Base-by-base conservation (phyloP, 805 yeast genomes). In the Teunomyces pallodes region DNA sequence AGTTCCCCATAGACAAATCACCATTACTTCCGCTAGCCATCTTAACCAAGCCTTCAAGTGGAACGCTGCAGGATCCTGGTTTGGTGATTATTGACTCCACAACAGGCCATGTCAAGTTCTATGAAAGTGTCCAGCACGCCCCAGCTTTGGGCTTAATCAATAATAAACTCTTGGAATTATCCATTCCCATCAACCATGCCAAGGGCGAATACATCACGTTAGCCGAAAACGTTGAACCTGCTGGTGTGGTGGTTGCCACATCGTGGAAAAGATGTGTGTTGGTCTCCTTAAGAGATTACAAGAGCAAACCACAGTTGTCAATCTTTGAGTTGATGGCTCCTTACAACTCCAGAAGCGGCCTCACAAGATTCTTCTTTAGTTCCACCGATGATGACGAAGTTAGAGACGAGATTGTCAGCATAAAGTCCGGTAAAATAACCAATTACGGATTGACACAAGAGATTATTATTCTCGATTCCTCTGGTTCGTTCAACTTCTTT, bases 191-290 rank as follows among this genome's bases (percentile, higher is more conserved):
- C 27, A 62, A 64, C 47, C 36, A 54, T 10, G 54, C 46, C 3
- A 64, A 56, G 44, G 70, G 71, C n/a, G 97, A 91, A 60, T 60
- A 62, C 28, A 70, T 90, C 13, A 78, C 82, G 1, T 56, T 74
- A 33, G 76, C 85, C 1, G 80, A 81, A 46, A 79, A 79, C 50
- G 74, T 85, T 9, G 89, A 83, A 53, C 91, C 94, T 0, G 81
- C 86, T 1, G 96, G 96, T 2, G 71, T 89, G 4, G 72, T 85
- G 0, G 59, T 86, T 7, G 79, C 90, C 6, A 89, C 97, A 0
- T 80, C 87, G 3, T 69, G 79, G 51, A 89, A 89, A 20, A 73
- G 91, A 50, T 80, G 85, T 38, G 62, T 84, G 5, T 70, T 87
- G 38, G 59, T 89, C 2, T 72, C 84, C 0, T 68, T 90, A 29